Evolutionary conservation across 164 flowering plant species (phyloP).

Genomic region (Tinospora cordifolia): DNA sequence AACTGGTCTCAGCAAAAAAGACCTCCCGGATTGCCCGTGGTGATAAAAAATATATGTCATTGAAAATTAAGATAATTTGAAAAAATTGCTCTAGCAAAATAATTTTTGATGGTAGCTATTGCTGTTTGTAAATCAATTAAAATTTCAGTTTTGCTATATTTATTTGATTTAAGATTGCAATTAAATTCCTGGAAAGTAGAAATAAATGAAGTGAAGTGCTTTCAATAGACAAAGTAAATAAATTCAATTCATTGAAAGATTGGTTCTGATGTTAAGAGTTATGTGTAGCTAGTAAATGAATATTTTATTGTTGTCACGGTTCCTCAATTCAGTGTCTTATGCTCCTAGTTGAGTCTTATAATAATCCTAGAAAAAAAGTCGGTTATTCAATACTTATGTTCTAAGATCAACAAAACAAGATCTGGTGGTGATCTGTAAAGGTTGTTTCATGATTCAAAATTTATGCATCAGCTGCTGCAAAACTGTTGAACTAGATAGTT

Average conservation of each 20-base stretch:
- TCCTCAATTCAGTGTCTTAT: too few relatives aligned
- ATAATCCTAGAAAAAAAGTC: too few relatives aligned
- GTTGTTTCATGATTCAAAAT: background rate
- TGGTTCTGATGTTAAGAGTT: background rate
- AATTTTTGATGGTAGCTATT: background rate
- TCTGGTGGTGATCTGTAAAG: too few relatives aligned
- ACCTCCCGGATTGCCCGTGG: too few relatives aligned
- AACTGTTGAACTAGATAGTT: background rate
- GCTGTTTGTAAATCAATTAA: too few relatives aligned
- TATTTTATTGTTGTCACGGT: too few relatives aligned
- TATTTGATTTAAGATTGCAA: background rate
- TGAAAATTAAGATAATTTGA: background rate
- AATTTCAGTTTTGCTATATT: background rate
- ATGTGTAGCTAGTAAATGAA: too few relatives aligned
- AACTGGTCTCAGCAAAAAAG: too few relatives aligned
- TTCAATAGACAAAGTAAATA: background rate
- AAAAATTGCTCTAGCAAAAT: background rate
- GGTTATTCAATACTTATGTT: too few relatives aligned
- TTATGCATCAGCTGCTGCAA: background rate
- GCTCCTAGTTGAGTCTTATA: too few relatives aligned
- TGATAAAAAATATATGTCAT: too few relatives aligned
- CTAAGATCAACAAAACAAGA: too few relatives aligned
- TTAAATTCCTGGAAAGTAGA: background rate
- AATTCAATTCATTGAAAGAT: background rate
- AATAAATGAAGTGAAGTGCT: background rate